Evolutionary conservation across 2,329 filamentous ascomycete species (phyloP).

Genomic region (Stagonosporopsis vannaccii): DNA sequence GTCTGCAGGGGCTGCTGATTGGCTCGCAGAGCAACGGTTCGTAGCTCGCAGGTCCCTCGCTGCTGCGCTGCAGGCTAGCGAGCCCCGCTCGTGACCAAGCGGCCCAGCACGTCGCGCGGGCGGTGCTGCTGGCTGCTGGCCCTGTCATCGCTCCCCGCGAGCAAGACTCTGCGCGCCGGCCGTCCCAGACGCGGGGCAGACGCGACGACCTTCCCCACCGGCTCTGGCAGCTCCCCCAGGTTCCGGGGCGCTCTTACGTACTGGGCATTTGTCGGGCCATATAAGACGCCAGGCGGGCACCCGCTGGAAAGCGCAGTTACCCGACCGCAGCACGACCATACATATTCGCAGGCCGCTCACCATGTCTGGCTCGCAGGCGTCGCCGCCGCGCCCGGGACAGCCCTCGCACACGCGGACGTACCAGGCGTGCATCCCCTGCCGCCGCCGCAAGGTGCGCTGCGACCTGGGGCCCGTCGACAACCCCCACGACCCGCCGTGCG

Average conservation of each 20-base stretch:
- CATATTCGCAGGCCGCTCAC: neutral
- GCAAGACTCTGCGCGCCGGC: neutral
- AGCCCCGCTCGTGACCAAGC: constrained; percentile 10
- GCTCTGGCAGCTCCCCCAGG: constrained; percentile 13
- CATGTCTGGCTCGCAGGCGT: constrained; percentile 14
- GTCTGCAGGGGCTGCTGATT: neutral
- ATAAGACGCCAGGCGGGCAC: constrained; percentile 11
- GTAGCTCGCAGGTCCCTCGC: neutral
- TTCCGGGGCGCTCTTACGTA: constrained; percentile 5
- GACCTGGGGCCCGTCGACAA: constrained; percentile 77
- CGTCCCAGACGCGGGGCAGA: constrained; percentile 8
- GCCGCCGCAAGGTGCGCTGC: constrained; percentile 38
- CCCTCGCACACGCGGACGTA: constrained; percentile 20
- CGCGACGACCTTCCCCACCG: constrained; percentile 16
- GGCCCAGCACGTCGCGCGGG: constrained; percentile 12
- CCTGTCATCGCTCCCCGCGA: no score
- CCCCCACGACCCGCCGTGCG: constrained; percentile 91
- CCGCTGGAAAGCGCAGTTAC: constrained; percentile 19
- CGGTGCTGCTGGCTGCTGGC: no score
- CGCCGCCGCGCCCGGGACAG: constrained; percentile 4
- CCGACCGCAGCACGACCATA: no score
- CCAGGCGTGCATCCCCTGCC: constrained; percentile 58
- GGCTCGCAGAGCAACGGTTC: neutral
- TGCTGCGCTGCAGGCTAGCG: no score
- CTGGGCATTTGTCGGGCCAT: constrained; percentile 4